These are phyloP conservation scores for Pythium inflatum DNA, from an alignment of 352 stramenopile species.

Conservation along the genomic window DNA sequence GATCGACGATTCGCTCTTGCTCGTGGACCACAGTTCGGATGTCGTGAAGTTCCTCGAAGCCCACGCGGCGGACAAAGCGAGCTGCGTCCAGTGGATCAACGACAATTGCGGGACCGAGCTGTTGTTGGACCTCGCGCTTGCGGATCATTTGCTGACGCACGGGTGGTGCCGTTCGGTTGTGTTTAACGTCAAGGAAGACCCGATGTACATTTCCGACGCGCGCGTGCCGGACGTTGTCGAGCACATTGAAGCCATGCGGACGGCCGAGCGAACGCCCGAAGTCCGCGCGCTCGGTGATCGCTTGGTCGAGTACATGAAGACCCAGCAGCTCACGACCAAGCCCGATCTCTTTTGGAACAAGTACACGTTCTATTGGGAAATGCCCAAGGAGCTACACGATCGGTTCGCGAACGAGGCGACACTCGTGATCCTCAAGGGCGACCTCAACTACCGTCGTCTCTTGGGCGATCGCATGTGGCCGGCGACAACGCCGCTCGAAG, in stretches of 20 bases:
- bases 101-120: conserved; percentile 82
- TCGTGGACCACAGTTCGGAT: conserved; percentile 60
- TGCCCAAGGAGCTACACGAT: conserved; percentile 42
- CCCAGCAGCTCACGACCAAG: conserved; percentile 29
- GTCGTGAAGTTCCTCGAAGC: conserved; percentile 51
- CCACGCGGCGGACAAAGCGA: neutral
- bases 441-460: conserved; percentile 97
- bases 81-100: conserved; percentile 69
- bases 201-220: conserved; percentile 84
- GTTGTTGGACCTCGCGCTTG: conserved; percentile 67
- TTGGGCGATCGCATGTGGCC: conserved; percentile 94
- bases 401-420: conserved; percentile 44
- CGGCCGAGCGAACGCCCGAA: conserved; percentile 33
- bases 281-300: conserved; percentile 59
- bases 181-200: conserved; percentile 76
- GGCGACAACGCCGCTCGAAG: conserved; percentile 75
- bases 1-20: conserved; percentile 60
- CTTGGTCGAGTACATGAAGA: conserved; percentile 40
- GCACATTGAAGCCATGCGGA: conserved; percentile 62
- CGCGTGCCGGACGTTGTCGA: conserved; percentile 59
- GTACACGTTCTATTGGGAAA: conserved; percentile 78
- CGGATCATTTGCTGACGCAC: conserved; percentile 61
- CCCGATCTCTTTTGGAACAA: conserved; percentile 68
- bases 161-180: conserved; percentile 56
- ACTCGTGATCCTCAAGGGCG: conserved; percentile 96